Percentiles rank a stretch among this genome's conserved stretches.
These are phyloP conservation scores for Tulasnella sp. DNA, from an alignment of 768 basidiomycete species.

Conservation along the genomic window DNA sequence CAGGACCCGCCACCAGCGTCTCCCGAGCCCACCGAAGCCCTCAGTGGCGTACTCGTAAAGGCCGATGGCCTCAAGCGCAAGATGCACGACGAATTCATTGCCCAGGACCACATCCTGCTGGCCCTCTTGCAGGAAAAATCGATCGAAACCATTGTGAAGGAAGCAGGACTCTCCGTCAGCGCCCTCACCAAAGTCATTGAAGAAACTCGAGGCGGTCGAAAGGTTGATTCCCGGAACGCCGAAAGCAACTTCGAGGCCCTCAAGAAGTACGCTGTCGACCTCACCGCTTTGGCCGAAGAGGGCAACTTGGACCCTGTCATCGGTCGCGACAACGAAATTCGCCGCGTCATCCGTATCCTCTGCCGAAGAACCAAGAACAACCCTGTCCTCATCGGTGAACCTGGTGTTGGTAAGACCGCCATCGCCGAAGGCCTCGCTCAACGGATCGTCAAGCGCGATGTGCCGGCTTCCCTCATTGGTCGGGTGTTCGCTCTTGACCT, in stretches of 20 bases:
- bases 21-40: neutral
- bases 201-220: constrained; percentile 75
- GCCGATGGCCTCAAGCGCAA: constrained; percentile 25
- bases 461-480: constrained; percentile 68
- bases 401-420: constrained; percentile 91
- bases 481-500: constrained; percentile 86
- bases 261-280: constrained; percentile 73
- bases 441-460: constrained; percentile 91
- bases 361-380: constrained; percentile 93
- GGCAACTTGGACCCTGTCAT: constrained; percentile 96
- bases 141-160: constrained; percentile 55
- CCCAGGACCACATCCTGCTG: constrained; percentile 86
- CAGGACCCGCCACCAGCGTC: constrained; percentile 76
- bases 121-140: constrained; percentile 74
- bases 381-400: constrained; percentile 41
- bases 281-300: constrained; percentile 82
- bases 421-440: constrained; percentile 95
- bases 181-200: constrained; percentile 81
- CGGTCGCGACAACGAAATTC: constrained; percentile 88
- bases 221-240: constrained; percentile 79
- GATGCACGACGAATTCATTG: constrained; percentile 79
- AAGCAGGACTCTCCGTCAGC: constrained; percentile 20
- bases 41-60: constrained; percentile 3
- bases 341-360: constrained; percentile 76
- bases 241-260: constrained; percentile 93